These are phyloP conservation scores for Entrophospora sp. DNA, from an alignment of 192 early-diverging fungal genomes.

Conservation along the genomic window DNA sequence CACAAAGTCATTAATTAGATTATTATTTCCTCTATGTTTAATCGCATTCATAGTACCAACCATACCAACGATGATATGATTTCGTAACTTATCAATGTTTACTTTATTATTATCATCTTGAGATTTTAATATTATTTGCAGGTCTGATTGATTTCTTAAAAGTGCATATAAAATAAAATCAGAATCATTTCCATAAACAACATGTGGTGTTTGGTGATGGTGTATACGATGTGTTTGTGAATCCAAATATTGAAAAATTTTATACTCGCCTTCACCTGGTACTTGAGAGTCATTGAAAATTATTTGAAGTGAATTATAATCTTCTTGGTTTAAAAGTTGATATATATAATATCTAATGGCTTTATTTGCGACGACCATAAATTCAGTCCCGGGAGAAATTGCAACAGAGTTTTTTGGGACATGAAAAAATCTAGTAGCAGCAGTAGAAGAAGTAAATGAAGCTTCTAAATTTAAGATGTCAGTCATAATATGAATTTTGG, in stretches of 20 bases:
- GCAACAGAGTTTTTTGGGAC: slow-evolving; percentile 5
- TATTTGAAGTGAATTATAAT: slow-evolving; percentile 16
- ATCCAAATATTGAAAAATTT: slow-evolving; percentile 14
- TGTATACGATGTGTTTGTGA: slow-evolving; percentile 11
- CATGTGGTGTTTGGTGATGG: too few relatives aligned
- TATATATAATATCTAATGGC: slow-evolving; percentile 15
- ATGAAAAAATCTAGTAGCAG: slow-evolving; percentile 15
- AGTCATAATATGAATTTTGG: background rate
- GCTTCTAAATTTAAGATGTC: background rate
- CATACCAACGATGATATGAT: slow-evolving; percentile 16
- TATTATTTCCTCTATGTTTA: background rate
- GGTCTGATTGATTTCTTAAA: background rate
- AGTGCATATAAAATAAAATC: slow-evolving; percentile 20
- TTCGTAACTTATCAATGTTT: slow-evolving; percentile 3
- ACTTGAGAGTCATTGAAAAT: slow-evolving; percentile 18
- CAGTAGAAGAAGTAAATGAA: background rate
- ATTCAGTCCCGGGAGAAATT: slow-evolving; percentile 12
- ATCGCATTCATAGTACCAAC: background rate
- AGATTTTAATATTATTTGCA: slow-evolving; percentile 2
- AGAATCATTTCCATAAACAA: slow-evolving; percentile 15
- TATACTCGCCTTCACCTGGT: slow-evolving; percentile 19
- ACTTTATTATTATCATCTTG: background rate
- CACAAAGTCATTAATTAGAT: slow-evolving; percentile 19
- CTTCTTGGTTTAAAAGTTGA: background rate
- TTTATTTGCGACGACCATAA: slow-evolving; percentile 15